Percentiles rank a stretch among this genome's conserved stretches.
Evolutionary conservation across 2,329 filamentous ascomycete species (phyloP).

Genomic region (Colletotrichum navitas): DNA sequence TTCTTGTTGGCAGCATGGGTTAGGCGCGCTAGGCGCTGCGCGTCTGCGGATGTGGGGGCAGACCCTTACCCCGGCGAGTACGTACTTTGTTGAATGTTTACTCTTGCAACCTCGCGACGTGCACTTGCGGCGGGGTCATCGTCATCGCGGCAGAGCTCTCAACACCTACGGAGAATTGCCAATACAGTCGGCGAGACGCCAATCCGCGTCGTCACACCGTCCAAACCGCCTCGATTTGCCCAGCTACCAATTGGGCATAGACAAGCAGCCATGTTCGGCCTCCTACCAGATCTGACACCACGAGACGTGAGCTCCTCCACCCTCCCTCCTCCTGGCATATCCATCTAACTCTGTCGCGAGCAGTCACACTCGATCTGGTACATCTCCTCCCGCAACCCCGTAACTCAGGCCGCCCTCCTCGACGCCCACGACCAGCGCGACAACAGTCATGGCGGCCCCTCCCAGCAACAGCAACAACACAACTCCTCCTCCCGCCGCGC

Average conservation of each 20-base stretch:
- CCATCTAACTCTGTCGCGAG: slow-evolving; percentile 42
- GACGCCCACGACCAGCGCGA: slow-evolving; percentile 50
- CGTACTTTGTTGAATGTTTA: slow-evolving; percentile 39
- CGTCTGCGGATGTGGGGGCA: slow-evolving; percentile 37
- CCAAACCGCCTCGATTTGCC: background rate
- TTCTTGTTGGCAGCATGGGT: slow-evolving; percentile 21
- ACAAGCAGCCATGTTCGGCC: slow-evolving; percentile 65
- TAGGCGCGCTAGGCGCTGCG: slow-evolving; percentile 40
- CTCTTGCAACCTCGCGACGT: slow-evolving; percentile 28
- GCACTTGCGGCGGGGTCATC: slow-evolving; percentile 20
- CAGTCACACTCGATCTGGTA: slow-evolving; percentile 83
- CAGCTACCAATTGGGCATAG: background rate
- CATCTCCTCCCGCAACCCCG: slow-evolving; percentile 70
- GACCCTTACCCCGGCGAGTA: slow-evolving; percentile 24
- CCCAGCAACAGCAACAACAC: slow-evolving; percentile 46
- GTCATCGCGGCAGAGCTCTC: slow-evolving; percentile 5
- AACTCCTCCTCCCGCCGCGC: slow-evolving; percentile 49
- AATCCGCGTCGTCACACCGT: background rate
- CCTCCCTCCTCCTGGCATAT: background rate
- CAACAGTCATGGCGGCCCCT: slow-evolving; percentile 45
- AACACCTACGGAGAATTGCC: background rate
- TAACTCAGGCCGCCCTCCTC: slow-evolving; percentile 51
- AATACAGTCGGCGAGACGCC: background rate
- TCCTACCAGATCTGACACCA: slow-evolving; percentile 76
- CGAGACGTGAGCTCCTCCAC: slow-evolving; percentile 70